A percentile compares a stretch with the other conserved stretches of the same genome.
Evolutionary conservation across 306 rosid species (phyloP).

Genomic region (Prosopis cineraria): DNA sequence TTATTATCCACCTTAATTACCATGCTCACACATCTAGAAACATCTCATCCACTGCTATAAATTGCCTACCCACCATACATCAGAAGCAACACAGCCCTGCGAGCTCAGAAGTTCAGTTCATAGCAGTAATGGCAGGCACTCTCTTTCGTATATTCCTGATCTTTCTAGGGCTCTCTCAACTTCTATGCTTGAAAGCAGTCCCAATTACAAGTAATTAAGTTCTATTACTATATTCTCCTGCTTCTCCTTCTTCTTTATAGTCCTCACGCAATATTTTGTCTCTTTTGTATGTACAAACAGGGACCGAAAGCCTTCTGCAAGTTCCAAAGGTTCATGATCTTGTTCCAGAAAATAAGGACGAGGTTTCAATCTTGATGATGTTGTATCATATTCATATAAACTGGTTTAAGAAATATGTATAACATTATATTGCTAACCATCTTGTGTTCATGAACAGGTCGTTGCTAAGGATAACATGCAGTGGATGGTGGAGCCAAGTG

Average conservation of each 20-base stretch:
- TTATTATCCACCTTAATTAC: neutral
- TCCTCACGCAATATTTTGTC: conserved; percentile 3
- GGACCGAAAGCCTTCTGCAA: conserved; percentile 61
- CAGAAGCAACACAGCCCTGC: conserved; percentile 30
- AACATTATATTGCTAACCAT: neutral
- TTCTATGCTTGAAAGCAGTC: conserved; percentile 60
- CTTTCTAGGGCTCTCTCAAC: conserved; percentile 55
- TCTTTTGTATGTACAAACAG: conserved; percentile 39
- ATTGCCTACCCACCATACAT: conserved; percentile 42
- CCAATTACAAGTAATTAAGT: conserved; percentile 69
- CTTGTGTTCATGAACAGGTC: conserved; percentile 43
- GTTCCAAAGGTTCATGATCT: conserved; percentile 41
- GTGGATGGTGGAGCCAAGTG: conserved; percentile 28
- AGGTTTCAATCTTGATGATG: conserved; percentile 21
- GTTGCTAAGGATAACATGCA: conserved; percentile 30
- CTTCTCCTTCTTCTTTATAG: neutral
- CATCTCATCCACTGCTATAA: conserved; percentile 45
- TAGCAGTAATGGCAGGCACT: conserved; percentile 44
- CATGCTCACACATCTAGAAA: conserved; percentile 22
- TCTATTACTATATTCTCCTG: conserved; percentile 1
- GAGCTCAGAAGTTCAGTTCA: conserved; percentile 14
- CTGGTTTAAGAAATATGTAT: conserved; percentile 4
- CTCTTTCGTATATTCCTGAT: conserved; percentile 61
- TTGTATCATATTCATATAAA: neutral
- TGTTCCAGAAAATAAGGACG: conserved; percentile 37